Evolutionary conservation across 2,329 filamentous ascomycete species (phyloP).

Genomic region (Sarocladium brachiariae): DNA sequence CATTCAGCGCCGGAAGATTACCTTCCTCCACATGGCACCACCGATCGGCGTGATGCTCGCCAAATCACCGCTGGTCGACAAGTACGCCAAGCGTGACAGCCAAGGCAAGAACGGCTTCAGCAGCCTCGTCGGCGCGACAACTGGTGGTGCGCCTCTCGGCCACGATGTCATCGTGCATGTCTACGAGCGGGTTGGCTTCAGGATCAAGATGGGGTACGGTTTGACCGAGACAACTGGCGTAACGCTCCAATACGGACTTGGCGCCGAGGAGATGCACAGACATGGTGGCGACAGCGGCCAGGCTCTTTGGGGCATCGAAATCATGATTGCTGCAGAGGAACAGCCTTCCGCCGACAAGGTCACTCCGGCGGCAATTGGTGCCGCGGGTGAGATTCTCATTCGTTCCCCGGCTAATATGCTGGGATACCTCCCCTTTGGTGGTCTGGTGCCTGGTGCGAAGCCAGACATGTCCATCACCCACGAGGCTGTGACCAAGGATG

Average conservation of each 20-base stretch:
- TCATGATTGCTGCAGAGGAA: slow-evolving; percentile 53
- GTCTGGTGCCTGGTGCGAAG: slow-evolving; percentile 17
- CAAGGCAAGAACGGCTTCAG: slow-evolving; percentile 46
- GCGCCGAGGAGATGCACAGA: slow-evolving; percentile 36
- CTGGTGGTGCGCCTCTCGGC: slow-evolving; percentile 58
- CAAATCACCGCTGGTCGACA: slow-evolving; percentile 62
- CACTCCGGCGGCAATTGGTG: slow-evolving; percentile 33
- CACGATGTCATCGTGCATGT: slow-evolving; percentile 50
- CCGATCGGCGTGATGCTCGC: slow-evolving; percentile 63
- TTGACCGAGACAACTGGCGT: slow-evolving; percentile 69
- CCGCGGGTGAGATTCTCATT: slow-evolving; percentile 60
- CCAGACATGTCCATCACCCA: slow-evolving; percentile 30
- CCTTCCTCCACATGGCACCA: slow-evolving; percentile 58
- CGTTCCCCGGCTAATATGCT: slow-evolving; percentile 58
- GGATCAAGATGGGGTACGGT: slow-evolving; percentile 58
- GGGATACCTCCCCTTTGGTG: slow-evolving; percentile 58
- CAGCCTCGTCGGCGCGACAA: slow-evolving; percentile 44
- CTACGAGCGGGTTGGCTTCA: slow-evolving; percentile 50
- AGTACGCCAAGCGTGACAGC: slow-evolving; percentile 41
- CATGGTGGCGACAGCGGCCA: slow-evolving; percentile 54
- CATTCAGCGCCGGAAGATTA: slow-evolving; percentile 57
- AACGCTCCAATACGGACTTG: slow-evolving; percentile 50
- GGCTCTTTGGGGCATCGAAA: slow-evolving; percentile 60
- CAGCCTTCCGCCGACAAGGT: slow-evolving; percentile 15
- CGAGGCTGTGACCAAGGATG: slow-evolving; percentile 40